Evolutionary conservation across 2,329 filamentous ascomycete genomes (phyloP).

Genomic region (Coccinonectria pachysandricola): DNA sequence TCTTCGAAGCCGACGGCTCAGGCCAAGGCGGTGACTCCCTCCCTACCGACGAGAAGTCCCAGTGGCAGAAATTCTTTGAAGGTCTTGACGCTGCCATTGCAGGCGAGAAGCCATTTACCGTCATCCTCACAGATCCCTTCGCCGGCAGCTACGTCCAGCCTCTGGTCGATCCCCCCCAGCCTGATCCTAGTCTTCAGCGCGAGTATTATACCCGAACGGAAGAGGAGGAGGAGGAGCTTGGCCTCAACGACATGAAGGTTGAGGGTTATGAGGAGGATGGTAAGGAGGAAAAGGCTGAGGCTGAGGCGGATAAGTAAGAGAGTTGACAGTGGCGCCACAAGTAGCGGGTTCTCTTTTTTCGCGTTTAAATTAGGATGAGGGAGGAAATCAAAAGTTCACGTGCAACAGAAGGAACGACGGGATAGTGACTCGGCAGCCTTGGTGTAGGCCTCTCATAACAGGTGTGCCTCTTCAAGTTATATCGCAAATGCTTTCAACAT

Average conservation of each 20-base stretch:
- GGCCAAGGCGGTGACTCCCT: slow-evolving; percentile 69
- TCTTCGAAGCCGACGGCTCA: slow-evolving; percentile 64
- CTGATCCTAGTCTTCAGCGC: slow-evolving; percentile 68
- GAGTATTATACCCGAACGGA: slow-evolving; percentile 80
- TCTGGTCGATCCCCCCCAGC: slow-evolving; percentile 58
- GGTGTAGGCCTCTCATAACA: too few relatives aligned
- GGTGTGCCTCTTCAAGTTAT: too few relatives aligned
- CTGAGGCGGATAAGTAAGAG: too few relatives aligned
- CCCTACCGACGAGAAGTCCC: slow-evolving; percentile 48
- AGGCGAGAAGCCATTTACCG: slow-evolving; percentile 69
- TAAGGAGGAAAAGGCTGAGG: slow-evolving; percentile 12
- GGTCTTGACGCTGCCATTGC: slow-evolving; percentile 67
- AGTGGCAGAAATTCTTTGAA: slow-evolving; percentile 75
- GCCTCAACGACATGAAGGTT: slow-evolving; percentile 83
- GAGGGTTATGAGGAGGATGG: slow-evolving; percentile 61
- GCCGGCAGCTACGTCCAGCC: slow-evolving; percentile 93
- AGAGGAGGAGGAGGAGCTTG: slow-evolving; percentile 89
- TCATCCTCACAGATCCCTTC: slow-evolving; percentile 78
- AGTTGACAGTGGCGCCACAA: too few relatives aligned
- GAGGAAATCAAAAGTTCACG: too few relatives aligned
- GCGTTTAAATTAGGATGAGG: too few relatives aligned
- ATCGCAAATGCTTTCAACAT: too few relatives aligned
- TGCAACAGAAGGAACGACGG: too few relatives aligned
- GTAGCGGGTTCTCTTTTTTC: too few relatives aligned
- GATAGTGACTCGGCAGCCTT: too few relatives aligned